Conservation (phyloP, 1,284 basidiomycete species). For the Paramarasmius palmivorus region DNA sequence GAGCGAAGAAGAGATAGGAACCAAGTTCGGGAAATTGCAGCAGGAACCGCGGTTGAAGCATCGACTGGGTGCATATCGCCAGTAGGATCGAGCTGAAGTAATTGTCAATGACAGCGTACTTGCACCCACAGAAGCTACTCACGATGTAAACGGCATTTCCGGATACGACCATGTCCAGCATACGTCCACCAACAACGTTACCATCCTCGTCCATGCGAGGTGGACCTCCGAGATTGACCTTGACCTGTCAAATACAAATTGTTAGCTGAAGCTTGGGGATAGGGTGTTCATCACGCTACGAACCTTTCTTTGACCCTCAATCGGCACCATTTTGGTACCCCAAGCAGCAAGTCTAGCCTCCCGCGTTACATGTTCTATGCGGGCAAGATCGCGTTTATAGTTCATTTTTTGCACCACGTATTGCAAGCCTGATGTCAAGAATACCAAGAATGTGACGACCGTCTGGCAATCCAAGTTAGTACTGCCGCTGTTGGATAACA, state of each 20-base stretch:
- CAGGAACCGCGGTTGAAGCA: conserved; percentile 43
- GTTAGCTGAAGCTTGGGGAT: conserved; percentile 5
- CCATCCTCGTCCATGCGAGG: conserved; percentile 56
- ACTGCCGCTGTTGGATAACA: conserved; percentile 4
- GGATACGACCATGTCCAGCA: conserved; percentile 79
- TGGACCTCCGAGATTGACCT: conserved; percentile 63
- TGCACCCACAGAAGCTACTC: conserved; percentile 31
- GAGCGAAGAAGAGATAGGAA: conserved; percentile 35
- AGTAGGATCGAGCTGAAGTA: conserved; percentile 41
- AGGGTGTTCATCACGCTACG: conserved; percentile 14
- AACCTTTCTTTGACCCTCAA: conserved; percentile 68
- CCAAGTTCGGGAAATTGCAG: conserved; percentile 54
- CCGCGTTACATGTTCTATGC: conserved; percentile 65
- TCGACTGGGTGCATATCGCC: conserved; percentile 59
- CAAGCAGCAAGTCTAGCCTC: conserved; percentile 74
- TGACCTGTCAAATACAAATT: conserved; percentile 47
- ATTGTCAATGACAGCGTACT: conserved; percentile 1
- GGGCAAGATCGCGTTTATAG: conserved; percentile 68
- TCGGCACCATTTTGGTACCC: conserved; percentile 66
- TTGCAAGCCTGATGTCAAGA: conserved; percentile 78
- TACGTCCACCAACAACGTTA: conserved; percentile 46
- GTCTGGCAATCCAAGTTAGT: conserved; percentile 39
- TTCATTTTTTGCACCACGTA: conserved; percentile 78
- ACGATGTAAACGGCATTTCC: conserved; percentile 71
- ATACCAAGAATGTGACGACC: conserved; percentile 73